A percentile compares a stretch with the other conserved stretches of the same genome.
Evolutionary conservation across 257 asterid genomes (phyloP).

Genomic region (Jaltomata sinuosa): DNA sequence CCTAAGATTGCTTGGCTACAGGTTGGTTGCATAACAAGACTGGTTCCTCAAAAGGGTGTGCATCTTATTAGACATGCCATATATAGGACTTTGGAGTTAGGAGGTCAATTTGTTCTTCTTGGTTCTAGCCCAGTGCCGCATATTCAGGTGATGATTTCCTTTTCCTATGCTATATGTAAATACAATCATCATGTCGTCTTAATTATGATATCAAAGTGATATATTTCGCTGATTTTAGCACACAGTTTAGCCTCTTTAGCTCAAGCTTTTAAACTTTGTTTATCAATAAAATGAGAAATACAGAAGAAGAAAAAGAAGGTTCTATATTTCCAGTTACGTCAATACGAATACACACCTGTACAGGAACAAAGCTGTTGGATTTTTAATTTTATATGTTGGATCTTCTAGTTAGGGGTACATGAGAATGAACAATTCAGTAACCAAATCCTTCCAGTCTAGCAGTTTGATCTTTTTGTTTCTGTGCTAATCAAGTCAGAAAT

Average conservation of each 20-base stretch:
- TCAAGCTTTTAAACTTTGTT: background rate
- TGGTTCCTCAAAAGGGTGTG: conserved; percentile 98
- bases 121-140: conserved; percentile 95
- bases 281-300: background rate
- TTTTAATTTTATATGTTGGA: background rate
- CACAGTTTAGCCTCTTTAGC: background rate
- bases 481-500: background rate
- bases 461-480: background rate
- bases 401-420: background rate
- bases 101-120: conserved; percentile 94
- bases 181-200: background rate
- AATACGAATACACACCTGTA: background rate
- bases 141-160: conserved; percentile 55
- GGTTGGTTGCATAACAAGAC: conserved; percentile 95
- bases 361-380: background rate
- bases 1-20: conserved; percentile 12
- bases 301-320: background rate
- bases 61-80: conserved; percentile 95
- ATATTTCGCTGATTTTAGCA: background rate
- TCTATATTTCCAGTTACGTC: background rate
- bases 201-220: background rate
- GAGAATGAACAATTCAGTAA: background rate
- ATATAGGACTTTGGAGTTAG: conserved; percentile 76
- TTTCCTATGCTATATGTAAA: background rate
- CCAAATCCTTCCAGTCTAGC: background rate